Evolutionary conservation across 2,329 filamentous ascomycete genomes (phyloP).

Genomic region (Cryphonectria carpinicola): DNA sequence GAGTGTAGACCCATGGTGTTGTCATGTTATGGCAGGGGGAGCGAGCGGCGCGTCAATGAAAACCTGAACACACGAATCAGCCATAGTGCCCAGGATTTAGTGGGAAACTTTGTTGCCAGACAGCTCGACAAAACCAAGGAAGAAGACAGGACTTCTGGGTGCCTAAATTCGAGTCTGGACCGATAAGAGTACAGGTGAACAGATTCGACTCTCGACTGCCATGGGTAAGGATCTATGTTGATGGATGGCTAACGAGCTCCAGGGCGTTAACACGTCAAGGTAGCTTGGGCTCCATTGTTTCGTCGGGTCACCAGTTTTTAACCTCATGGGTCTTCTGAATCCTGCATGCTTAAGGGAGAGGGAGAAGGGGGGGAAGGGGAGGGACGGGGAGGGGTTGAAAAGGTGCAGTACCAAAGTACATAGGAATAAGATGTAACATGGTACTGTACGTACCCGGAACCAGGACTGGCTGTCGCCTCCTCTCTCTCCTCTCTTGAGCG

Average conservation of each 20-base stretch:
- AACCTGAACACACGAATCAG: background rate
- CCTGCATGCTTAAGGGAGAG: constrained; percentile 5
- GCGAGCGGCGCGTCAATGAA: background rate
- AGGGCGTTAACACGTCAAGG: background rate
- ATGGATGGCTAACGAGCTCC: background rate
- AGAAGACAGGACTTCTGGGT: background rate
- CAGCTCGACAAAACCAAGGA: background rate
- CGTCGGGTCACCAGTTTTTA: constrained; percentile 29
- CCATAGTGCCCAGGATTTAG: background rate
- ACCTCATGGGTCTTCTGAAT: constrained; percentile 26
- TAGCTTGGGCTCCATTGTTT: constrained; percentile 18
- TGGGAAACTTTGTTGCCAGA: constrained; percentile 1
- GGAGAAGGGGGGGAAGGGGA: background rate
- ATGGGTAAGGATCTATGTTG: background rate
- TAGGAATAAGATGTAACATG: too few species aligned
- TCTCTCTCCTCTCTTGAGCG: constrained; percentile 15
- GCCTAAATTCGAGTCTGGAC: background rate
- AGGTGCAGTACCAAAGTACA: background rate
- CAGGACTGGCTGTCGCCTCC: constrained; percentile 18
- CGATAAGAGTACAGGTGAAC: background rate
- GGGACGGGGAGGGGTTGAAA: background rate
- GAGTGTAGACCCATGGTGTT: background rate
- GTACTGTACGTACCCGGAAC: background rate
- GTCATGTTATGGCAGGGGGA: background rate
- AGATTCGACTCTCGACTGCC: background rate